A percentile compares a stretch with the other conserved stretches of the same genome.
phyloP scores from a whole-genome alignment of 2,329 filamentous ascomycete species.

The Lecanicillium sp. region DNA sequence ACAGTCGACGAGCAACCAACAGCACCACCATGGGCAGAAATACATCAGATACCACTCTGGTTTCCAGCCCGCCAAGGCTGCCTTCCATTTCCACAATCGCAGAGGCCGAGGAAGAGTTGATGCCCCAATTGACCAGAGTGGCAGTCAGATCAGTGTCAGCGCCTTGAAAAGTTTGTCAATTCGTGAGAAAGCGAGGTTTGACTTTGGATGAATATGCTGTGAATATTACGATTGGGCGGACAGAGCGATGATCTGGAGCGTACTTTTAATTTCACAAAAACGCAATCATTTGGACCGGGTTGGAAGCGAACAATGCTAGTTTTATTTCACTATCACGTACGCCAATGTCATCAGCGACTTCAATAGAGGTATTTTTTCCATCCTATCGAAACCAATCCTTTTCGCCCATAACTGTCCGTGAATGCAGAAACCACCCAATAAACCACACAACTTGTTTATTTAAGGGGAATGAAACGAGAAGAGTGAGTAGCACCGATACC shows the following conservation, averaged over 20 bases:
- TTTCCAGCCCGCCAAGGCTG: too few species aligned
- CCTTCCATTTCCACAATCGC: too few species aligned
- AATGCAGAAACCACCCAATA: conserved; percentile 47
- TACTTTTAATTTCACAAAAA: too few species aligned
- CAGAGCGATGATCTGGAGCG: too few species aligned
- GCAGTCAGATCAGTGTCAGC: too few species aligned
- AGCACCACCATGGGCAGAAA: neutral
- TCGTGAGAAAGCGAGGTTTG: too few species aligned
- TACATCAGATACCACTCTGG: too few species aligned
- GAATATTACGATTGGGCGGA: too few species aligned
- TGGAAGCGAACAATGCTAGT: conserved; percentile 25
- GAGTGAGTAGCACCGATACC: conserved; percentile 99
- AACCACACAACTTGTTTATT: conserved; percentile 66
- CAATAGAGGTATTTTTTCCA: conserved; percentile 31
- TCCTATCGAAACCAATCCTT: conserved; percentile 48
- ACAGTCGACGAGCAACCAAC: neutral
- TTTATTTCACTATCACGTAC: conserved; percentile 36
- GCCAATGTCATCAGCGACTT: conserved; percentile 36
- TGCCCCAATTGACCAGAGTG: too few species aligned
- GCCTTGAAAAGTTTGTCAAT: too few species aligned
- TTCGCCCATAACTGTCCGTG: conserved; percentile 48
- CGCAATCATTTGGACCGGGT: neutral
- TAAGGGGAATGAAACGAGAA: conserved; percentile 99
- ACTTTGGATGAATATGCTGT: too few species aligned
- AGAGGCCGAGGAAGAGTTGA: too few species aligned